Evolutionary conservation across 1,284 basidiomycete species (phyloP), one percentile per base, ranked within the genome.

Genomic region (Phenoliferia sp.): DNA sequence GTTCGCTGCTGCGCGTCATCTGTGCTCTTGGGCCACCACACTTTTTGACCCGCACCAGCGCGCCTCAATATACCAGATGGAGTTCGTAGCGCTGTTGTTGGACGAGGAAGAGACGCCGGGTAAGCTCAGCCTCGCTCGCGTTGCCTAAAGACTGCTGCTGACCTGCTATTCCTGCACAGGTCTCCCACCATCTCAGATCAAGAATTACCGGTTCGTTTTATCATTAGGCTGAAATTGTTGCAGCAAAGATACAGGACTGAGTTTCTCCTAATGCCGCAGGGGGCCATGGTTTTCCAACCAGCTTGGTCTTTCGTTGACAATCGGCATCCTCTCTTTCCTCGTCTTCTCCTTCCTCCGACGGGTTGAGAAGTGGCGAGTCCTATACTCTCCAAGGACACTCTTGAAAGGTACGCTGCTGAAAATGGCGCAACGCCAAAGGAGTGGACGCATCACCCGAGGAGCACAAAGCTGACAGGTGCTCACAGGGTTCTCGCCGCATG

Each of bases 251-350:
- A 9, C 52, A n/a, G n/a, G n/a, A n/a, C n/a, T n/a, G n/a, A n/a
- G n/a, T n/a, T n/a, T n/a, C n/a, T n/a, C n/a, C n/a, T n/a, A 17
- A 9, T 28, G 16, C 17, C n/a, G n/a, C 55, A 65, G 70, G 34
- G 92, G 93, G 0, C 91, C 91, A 26, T 95, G 93, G 93, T 89
- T 99, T 80, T 87, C 86, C 16, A 97, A 94, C 12, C 95, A 98
- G 79, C 82, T 97, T 35, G 79, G 84, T 1, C 85, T 99, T 39
- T 92, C 94, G 3, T 80, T 86, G 32, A 80, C 83, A 22, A 87
- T 99, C 69, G 96, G 95, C 2, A 55, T 92, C 3, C 77, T 83
- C 6, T 90, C 91, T 0, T 92, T 98, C 80, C 77, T 96, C 29
- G 77, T 92, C 17, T 99, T 99, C 81, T 94, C 90, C 19, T 88